Evolutionary conservation across 257 asterid species (phyloP).

Genomic region (Solanum verrucosum): DNA sequence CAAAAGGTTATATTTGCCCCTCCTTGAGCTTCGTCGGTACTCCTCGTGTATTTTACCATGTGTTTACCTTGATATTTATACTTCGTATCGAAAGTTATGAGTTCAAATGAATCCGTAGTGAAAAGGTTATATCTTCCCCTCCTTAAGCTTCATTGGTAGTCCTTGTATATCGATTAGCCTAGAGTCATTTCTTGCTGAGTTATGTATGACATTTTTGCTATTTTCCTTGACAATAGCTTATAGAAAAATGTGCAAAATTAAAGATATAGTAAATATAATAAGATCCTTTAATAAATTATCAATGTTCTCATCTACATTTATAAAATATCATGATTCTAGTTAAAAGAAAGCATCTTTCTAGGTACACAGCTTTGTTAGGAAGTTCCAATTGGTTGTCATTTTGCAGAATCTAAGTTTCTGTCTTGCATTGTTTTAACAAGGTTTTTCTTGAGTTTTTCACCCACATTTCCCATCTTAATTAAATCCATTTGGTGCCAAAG

Average conservation of each 20-base stretch:
- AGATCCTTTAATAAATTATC: neutral
- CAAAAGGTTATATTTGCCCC: neutral
- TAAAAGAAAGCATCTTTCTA: neutral
- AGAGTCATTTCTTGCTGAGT: neutral
- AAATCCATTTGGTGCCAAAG: neutral
- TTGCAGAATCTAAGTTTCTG: neutral
- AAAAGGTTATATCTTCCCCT: neutral
- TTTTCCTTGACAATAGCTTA: neutral
- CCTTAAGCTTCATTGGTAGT: neutral
- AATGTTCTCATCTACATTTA: neutral
- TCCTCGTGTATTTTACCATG: neutral
- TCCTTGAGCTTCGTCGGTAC: neutral
- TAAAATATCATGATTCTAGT: neutral
- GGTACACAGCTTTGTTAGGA: neutral
- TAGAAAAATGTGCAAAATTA: neutral
- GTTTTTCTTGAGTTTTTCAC: neutral
- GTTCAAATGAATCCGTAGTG: neutral
- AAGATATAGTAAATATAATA: neutral
- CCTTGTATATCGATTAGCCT: neutral
- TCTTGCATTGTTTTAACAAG: neutral
- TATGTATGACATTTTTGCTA: neutral
- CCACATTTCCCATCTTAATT: neutral
- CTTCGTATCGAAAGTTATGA: too few species aligned
- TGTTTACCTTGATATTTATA: too few species aligned
- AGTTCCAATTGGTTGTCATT: neutral